Percentiles rank a stretch among this genome's conserved stretches.
These are phyloP conservation scores for Rhizopogon sp. DNA, from an alignment of 768 basidiomycete species.

Conservation along the genomic window DNA sequence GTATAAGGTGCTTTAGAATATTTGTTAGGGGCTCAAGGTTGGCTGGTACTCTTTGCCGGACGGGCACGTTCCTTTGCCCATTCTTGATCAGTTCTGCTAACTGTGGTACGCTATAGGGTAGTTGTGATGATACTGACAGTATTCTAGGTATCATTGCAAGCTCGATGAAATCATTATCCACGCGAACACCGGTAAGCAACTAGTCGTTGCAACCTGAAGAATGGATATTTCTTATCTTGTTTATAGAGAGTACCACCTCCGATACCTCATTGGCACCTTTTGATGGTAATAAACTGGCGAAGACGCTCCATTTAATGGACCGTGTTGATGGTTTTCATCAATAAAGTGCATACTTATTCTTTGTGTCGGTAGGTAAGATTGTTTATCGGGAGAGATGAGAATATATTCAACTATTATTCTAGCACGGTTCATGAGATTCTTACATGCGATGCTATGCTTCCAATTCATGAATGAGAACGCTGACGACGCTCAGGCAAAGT, in stretches of 20 bases:
- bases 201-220: background rate
- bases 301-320: conserved; percentile 8
- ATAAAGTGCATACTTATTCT: conserved; percentile 5
- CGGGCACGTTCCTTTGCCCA: background rate
- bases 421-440: conserved; percentile 10
- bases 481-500: conserved; percentile 14
- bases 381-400: background rate
- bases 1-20: conserved; percentile 6
- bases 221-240: background rate
- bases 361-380: conserved; percentile 7
- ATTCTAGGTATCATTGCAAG: conserved; percentile 20
- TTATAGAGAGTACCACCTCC: conserved; percentile 14
- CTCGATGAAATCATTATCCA: conserved; percentile 10
- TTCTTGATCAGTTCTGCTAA: background rate
- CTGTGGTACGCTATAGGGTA: background rate
- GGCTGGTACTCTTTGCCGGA: conserved; percentile 9
- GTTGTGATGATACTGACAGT: background rate
- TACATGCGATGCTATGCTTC: conserved; percentile 4
- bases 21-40: conserved; percentile 23
- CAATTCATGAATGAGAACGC: conserved; percentile 1
- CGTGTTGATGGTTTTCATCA: conserved; percentile 2
- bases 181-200: conserved; percentile 4
- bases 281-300: conserved; percentile 8
- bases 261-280: conserved; percentile 12
- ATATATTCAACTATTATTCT: background rate